phyloP scores from a whole-genome alignment of 2,329 filamentous ascomycete genomes.

The Epichloe gansuensis region DNA sequence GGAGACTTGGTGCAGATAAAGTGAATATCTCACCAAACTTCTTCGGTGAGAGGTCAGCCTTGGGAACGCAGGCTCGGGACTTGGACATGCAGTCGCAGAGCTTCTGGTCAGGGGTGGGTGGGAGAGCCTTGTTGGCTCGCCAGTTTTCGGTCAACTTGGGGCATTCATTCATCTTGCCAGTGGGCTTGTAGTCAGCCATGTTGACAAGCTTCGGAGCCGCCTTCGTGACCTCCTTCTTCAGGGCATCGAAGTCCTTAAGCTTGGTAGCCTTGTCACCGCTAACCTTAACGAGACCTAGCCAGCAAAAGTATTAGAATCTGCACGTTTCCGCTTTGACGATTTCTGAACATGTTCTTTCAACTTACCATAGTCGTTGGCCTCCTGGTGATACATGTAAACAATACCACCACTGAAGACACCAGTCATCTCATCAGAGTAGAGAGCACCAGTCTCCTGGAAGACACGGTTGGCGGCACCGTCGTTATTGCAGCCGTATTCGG shows the following conservation, averaged over 20 bases:
- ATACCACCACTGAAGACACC: slow-evolving; percentile 88
- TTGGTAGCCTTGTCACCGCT: slow-evolving; percentile 47
- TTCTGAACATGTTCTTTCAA: slow-evolving; percentile 6
- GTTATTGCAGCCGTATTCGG: slow-evolving; percentile 92
- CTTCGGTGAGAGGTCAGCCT: slow-evolving; percentile 41
- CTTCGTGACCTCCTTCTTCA: slow-evolving; percentile 57
- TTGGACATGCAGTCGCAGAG: slow-evolving; percentile 81
- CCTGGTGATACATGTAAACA: slow-evolving; percentile 97
- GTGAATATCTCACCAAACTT: slow-evolving; percentile 59
- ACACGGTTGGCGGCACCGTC: slow-evolving; percentile 51
- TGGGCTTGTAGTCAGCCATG: slow-evolving; percentile 57
- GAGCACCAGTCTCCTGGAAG: slow-evolving; percentile 73
- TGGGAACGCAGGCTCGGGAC: slow-evolving; percentile 58
- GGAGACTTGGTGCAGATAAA: slow-evolving; percentile 51
- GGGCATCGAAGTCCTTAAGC: slow-evolving; percentile 61
- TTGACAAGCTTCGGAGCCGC: slow-evolving; percentile 55
- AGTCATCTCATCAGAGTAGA: slow-evolving; percentile 75
- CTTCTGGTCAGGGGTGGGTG: slow-evolving; percentile 64
- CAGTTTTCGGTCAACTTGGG: slow-evolving; percentile 54
- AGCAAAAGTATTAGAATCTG: not conserved
- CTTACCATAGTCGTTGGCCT: slow-evolving; percentile 74
- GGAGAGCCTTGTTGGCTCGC: slow-evolving; percentile 54
- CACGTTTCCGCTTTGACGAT: not conserved
- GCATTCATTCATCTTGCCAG: slow-evolving; percentile 61
- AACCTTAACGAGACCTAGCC: slow-evolving; percentile 53